Base-by-base conservation (phyloP, 495 filamentous ascomycete genomes). In the Neurospora africana region DNA sequence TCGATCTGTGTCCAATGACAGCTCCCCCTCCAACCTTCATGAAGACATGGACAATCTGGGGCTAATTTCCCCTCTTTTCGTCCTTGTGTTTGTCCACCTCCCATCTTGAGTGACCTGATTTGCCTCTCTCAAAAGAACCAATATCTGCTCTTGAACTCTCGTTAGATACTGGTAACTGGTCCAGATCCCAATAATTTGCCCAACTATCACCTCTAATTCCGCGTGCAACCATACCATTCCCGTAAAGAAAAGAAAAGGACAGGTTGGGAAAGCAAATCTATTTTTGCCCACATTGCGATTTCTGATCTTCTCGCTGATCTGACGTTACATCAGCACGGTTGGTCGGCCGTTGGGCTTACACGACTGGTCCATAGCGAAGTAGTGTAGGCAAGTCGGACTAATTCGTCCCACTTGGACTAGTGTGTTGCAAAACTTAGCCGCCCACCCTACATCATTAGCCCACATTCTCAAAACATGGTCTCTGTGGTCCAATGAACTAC, bases 391-490 rank as follows among this genome's bases (percentile, higher is more conserved):
- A 61, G 53, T 7, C 27, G 23, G 53, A 65, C 53, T 65, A 65
- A 65, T 65, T 65, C 53, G 27, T 33, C 53, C 15, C 2, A 17
- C 53, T 33, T 61, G 53, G 53, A 27, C 21, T 27, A 23, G 43
- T 44, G 43, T 44, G 4, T 3, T 53, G 44, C 36, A 36, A 36
- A 36, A 36, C 15, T 61, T 65, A 65, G 27, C 53, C 53, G 53
- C 53, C 53, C 27, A 65, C 27, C 53, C 15, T 61, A 61, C 53
- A 19, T 17, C 30, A 61, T 65, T 33, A 65, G 53, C 53, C 27
- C 53, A 69, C 71, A 69, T 69, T 38, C 70, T 74, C 70, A 74
- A 74, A 72, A 65, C 53, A 30, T 33, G 27, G 23, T 65, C 53
- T 27, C 23, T 27, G 53, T 65, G 27, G 27, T 35, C 53, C 53